A percentile compares a stretch with the other conserved stretches of the same genome.
Conservation (phyloP, 306 rosid genomes). For the Rubus parviflorus region DNA sequence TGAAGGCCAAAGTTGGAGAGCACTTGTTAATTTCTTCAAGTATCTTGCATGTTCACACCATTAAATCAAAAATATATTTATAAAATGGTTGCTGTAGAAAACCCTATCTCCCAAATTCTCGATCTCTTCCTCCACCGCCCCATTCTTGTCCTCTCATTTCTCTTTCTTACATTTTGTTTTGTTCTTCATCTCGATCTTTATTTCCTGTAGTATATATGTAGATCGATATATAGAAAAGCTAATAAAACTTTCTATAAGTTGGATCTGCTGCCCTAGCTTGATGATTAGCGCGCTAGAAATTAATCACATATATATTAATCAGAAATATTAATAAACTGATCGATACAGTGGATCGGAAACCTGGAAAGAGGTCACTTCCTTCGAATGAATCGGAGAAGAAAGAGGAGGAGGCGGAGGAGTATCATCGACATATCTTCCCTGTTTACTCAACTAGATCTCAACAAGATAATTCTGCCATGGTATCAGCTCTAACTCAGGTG, state of each 20-base stretch:
- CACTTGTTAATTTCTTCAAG: neutral
- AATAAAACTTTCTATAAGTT: neutral
- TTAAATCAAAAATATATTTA: neutral
- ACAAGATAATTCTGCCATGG: constrained; percentile 74
- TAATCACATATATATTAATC: neutral
- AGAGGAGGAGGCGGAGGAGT: constrained; percentile 47
- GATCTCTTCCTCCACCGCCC: neutral
- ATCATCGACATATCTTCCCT: constrained; percentile 44
- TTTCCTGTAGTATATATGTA: neutral
- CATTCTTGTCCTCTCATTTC: neutral
- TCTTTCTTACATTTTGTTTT: neutral
- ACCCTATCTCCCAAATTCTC: constrained; percentile 1
- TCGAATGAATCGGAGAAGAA: constrained; percentile 51
- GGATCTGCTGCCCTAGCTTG: constrained; percentile 7
- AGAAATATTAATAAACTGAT: neutral
- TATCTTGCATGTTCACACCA: constrained; percentile 17
- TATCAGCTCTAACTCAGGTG: constrained; percentile 71
- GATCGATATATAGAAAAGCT: neutral
- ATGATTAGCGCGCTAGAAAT: neutral
- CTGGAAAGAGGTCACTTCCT: constrained; percentile 46
- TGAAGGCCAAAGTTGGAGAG: neutral
- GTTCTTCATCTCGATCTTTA: constrained; percentile 2
- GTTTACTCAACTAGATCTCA: constrained; percentile 67
- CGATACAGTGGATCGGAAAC: constrained; percentile 40
- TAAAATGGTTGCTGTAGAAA: neutral